Evolutionary conservation across 441 rosid genomes (phyloP), one percentile per base, ranked within the genome.

Genomic region (Breynia disticha): DNA sequence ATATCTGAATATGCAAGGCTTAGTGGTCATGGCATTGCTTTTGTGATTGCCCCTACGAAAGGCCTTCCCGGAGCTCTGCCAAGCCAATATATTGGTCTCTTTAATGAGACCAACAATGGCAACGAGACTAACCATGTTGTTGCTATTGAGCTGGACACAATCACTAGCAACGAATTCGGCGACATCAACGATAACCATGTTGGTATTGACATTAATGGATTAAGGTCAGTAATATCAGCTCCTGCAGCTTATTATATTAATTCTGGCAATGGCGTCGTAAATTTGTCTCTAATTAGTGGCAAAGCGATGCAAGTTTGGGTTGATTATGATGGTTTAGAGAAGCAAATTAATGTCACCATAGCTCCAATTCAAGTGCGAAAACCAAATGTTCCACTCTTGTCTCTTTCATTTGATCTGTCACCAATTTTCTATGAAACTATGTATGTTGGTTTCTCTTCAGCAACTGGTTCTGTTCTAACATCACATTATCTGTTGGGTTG

Each of bases 381-480:
- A 52, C 77, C 80, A 1, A 46, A 8, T 0, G 11, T 9, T 24
- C 80, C 80, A 12, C 69, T 76, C 19, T 16, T 72, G 43, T 64
- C 73, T 15, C 0, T 37, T 21, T 11, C 15, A 1, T 16, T 15
- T 16, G 73, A 72, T 65, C 57, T 76, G 21, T 59, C 78, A 0
- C 19, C 66, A 8, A 0, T 50, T 28, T 13, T 76, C 19, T 11
- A 52, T 11, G 50, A 56, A 11, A 24, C 44, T 18, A 67, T 70
- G 76, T 76, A 56, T 42, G 67, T 70, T 15, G 77, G 80, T 1
- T 72, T 76, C 66, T 72, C 80, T 19, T 64, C 80, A 3, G n/a
- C 80, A 1, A 67, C 78, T 0, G 73, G 80, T 0, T 53, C 61
- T 12, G 17, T 55, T 4, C 28, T 59, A n/a, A 24, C 58, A 5